These are phyloP conservation scores for Colletotrichum gloeosporioides DNA, from an alignment of 2,329 filamentous ascomycete species.

Conservation along the genomic window DNA sequence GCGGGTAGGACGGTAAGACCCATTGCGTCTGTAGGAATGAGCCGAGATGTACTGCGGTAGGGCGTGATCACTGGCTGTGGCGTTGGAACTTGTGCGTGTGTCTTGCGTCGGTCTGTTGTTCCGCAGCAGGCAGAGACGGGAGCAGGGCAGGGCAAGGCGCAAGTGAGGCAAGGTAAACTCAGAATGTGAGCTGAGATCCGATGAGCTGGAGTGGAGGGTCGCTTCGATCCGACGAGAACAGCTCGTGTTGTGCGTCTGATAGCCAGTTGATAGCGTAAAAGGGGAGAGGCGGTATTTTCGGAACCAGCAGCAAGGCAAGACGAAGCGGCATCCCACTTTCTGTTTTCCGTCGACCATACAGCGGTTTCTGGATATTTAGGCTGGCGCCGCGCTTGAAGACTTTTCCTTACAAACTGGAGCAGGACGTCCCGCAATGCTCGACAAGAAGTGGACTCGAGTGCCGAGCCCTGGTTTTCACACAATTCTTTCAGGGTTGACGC, in stretches of 20 bases:
- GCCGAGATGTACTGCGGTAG: background rate
- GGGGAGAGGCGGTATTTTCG: background rate
- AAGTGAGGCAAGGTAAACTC: background rate
- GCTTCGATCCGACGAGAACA: background rate
- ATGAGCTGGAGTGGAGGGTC: slow-evolving; percentile 1
- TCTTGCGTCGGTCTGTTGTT: background rate
- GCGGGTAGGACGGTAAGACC: slow-evolving; percentile 47
- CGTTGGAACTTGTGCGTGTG: background rate
- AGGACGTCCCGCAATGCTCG: background rate
- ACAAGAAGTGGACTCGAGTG: background rate
- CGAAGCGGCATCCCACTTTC: background rate
- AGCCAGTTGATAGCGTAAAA: background rate
- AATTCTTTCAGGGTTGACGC: slow-evolving; percentile 5
- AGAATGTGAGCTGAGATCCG: background rate
- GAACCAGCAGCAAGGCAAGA: background rate
- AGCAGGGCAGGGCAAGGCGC: background rate
- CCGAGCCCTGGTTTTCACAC: background rate
- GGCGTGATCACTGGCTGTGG: background rate
- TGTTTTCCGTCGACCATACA: background rate
- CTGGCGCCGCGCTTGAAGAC: slow-evolving; percentile 8
- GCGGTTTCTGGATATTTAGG: slow-evolving; percentile 11
- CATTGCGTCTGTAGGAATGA: slow-evolving; percentile 29
- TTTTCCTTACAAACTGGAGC: background rate
- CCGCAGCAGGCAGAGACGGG: background rate
- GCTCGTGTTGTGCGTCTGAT: background rate